Base-by-base conservation (phyloP, 1,284 basidiomycete species). In the Sporisorium graminicola region DNA sequence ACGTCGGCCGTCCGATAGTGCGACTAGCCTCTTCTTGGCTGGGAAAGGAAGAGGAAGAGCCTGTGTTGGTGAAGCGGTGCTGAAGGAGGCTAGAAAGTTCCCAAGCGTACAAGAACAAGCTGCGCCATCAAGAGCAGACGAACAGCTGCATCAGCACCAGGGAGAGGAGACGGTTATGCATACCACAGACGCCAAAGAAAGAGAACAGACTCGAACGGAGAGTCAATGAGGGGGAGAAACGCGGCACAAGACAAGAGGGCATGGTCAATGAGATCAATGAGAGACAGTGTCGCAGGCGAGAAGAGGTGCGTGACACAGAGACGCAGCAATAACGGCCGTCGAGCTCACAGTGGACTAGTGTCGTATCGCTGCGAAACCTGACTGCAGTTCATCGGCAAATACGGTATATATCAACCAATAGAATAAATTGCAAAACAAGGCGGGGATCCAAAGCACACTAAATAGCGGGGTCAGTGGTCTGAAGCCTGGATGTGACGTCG, bases 401-500 rank as follows among this genome's bases (percentile, higher is more conserved):
- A n/a, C n/a, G n/a, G n/a, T n/a, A n/a, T n/a, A n/a, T n/a, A n/a
- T n/a, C n/a, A n/a, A n/a, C n/a, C n/a, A n/a, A n/a, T n/a, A 1
- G 50, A 24, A 20, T 18, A 50, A 33, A 5, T 27, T 20, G 27
- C 18, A 42, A 51, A 50, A 58, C 58, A 58, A 58, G 50, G 56
- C 40, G 57, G 64, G 62, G 64, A n/a, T 16, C 31, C 12, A 61
- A 61, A 57, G 8, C 10, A 56, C 40, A n/a, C 66, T 56, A 69
- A 55, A 62, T 22, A 18, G 60, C 42, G 58, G 58, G 54, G 65
- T 37, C n/a, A 43, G 4, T 43, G 40, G 40, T 40, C 37, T 40
- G 37, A 16, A 40, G 37, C 37, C 37, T 18, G 16, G 37, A 40
- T 40, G 37, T 8, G 16, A 18, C 5, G 37, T 18, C 3, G 37